Evolutionary conservation across 1,284 basidiomycete species (phyloP).

Genomic region (Sanghuangporus weigelae): DNA sequence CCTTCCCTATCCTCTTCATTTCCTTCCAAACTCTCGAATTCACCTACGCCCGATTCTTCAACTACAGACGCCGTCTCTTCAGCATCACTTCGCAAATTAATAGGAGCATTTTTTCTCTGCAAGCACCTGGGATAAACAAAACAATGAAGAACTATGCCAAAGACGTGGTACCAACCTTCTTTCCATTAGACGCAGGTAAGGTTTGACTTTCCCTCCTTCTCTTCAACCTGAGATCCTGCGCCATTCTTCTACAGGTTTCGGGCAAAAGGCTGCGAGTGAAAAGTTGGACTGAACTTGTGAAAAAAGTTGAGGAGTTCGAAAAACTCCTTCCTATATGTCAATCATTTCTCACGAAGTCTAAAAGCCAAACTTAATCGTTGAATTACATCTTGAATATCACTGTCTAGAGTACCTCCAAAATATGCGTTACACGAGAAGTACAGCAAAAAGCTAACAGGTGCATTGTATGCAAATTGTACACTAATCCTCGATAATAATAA

Average conservation of each 20-base stretch:
- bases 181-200: not conserved
- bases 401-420: not conserved
- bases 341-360: slow-evolving; percentile 4
- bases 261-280: not conserved
- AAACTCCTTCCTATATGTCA: not conserved
- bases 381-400: not conserved
- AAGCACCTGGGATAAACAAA: not conserved
- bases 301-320: not conserved
- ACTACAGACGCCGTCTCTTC: not conserved
- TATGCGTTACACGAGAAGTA: not conserved
- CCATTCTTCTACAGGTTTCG: not conserved
- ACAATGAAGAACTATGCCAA: not conserved
- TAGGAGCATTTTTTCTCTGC: not conserved
- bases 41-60: slow-evolving; percentile 1
- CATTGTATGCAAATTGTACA: not conserved
- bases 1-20: slow-evolving; percentile 28
- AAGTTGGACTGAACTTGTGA: not conserved
- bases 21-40: slow-evolving; percentile 25
- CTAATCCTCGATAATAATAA: slow-evolving; percentile 39
- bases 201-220: not conserved
- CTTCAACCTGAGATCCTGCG: slow-evolving; percentile 1
- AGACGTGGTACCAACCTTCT: not conserved
- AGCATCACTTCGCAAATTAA: not conserved
- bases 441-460: too few species aligned
- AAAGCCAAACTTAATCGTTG: not conserved